Evolutionary conservation across 2,329 filamentous ascomycete genomes (phyloP), one percentile per base, ranked within the genome.

Genomic region (Penicillium sp.): DNA sequence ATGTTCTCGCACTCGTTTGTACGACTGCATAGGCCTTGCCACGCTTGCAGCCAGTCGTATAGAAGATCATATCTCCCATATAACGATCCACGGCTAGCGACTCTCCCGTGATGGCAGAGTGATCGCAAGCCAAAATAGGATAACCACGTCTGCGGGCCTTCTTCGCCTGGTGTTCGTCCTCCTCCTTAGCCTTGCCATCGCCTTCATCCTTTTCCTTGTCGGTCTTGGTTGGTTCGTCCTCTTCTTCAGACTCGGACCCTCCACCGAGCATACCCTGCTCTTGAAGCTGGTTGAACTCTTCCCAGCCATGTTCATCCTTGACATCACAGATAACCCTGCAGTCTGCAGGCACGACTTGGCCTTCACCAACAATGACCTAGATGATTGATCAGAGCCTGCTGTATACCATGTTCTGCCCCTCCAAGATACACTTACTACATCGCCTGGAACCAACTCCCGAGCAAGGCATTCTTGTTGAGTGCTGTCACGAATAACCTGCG

Each of bases 41-140:
- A 67, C 88, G 87, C 81, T 91, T 91, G 79, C 88, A 91, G 60
- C 88, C 87, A 58, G 88, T 91, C 37, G 88, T 91, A 77, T 90
- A 91, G 79, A 87, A 91, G 66, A 88, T 80, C 56, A 83, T 77
- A 66, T 90, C 88, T 54, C 87, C 86, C 84, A 91, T 88, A 75
- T 88, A 71, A 35, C 72, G 71, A 55, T 74, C 72, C n/a, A 90
- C 88, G 55, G 88, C 88, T 55, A 90, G 83, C 48, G 88, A 91
- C 73, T 91, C 88, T 72, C 88, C 88, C 55, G 88, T 90, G 72
- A 91, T 91, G 72, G 88, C 87, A 67, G 87, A 90, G 77, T 91
- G 88, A 77, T 91, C 88, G 61, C 85, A 85, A 55, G 88, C 88
- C 61, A 90, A 77, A 62, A 91, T 82, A 13, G 72, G 79, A 67